Conservation (phyloP, 345 rosid genomes). For the Syzygium oleosum region DNA sequence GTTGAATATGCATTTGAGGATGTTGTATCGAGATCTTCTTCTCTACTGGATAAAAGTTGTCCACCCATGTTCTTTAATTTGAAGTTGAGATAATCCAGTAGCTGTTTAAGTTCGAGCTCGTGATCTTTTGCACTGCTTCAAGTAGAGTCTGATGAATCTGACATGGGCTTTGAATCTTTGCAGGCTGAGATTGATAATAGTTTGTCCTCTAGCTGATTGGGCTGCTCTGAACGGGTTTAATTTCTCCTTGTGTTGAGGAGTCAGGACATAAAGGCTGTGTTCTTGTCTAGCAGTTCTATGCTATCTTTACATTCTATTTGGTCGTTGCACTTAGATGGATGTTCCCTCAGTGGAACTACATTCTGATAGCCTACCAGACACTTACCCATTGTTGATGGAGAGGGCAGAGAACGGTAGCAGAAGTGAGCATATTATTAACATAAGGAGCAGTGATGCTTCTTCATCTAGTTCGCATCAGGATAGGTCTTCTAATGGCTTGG, state of each 20-base stretch:
- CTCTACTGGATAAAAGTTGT: not conserved
- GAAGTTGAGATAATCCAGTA: not conserved
- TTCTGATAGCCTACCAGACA: conserved; percentile 29
- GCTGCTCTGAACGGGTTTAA: not conserved
- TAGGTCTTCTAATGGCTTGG: conserved; percentile 46
- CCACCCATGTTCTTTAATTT: not conserved
- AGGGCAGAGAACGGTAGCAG: conserved; percentile 28
- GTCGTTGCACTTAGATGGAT: conserved; percentile 64
- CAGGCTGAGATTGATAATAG: not conserved
- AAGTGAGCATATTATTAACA: conserved; percentile 59
- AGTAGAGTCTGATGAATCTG: not conserved
- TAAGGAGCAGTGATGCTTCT: conserved; percentile 34
- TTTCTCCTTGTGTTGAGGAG: not conserved
- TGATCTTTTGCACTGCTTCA: not conserved
- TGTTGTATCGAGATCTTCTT: not conserved
- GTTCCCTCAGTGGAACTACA: conserved; percentile 49
- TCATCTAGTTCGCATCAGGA: conserved; percentile 38
- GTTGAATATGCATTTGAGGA: not conserved
- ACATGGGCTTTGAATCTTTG: not conserved
- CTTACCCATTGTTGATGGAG: conserved; percentile 69
- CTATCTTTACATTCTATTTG: conserved; percentile 12
- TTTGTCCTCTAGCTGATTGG: not conserved
- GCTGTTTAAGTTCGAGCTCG: not conserved
- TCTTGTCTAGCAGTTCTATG: conserved; percentile 33
- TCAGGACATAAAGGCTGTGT: not conserved